phyloP scores from a whole-genome alignment of 2,329 filamentous ascomycete species.

The Beauveria sp. region DNA sequence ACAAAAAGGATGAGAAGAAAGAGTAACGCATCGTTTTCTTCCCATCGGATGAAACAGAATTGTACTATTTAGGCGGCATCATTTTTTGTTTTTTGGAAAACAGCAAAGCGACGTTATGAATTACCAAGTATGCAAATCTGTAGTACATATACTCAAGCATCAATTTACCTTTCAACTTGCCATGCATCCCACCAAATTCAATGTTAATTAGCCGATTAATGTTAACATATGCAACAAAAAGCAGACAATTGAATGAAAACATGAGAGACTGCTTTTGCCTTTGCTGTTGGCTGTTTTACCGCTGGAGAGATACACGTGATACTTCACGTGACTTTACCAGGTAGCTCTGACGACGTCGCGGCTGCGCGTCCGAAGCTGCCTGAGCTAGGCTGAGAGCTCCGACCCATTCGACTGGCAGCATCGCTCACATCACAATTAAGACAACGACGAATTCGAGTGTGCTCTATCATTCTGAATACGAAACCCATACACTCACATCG shows the following conservation, averaged over 20 bases:
- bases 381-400: constrained; percentile 12
- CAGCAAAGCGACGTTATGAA: background rate
- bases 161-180: background rate
- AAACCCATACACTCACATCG: background rate
- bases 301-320: background rate
- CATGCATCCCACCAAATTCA: background rate
- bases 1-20: background rate
- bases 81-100: background rate
- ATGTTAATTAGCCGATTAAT: background rate
- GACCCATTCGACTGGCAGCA: background rate
- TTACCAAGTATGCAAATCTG: background rate
- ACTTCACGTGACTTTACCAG: constrained; percentile 4
- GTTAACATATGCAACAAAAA: background rate
- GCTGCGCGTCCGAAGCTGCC: constrained; percentile 14
- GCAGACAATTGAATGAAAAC: background rate
- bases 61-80: constrained; percentile 1
- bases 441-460: background rate
- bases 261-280: background rate
- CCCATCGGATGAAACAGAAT: background rate
- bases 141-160: background rate
- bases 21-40: background rate
- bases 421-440: constrained; percentile 5
- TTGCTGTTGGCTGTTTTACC: background rate
- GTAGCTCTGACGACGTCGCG: constrained; percentile 11
- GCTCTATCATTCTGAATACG: background rate